Base-by-base conservation (phyloP, 1,139 yeast genomes). In the Geotrichum klebahnii region DNA sequence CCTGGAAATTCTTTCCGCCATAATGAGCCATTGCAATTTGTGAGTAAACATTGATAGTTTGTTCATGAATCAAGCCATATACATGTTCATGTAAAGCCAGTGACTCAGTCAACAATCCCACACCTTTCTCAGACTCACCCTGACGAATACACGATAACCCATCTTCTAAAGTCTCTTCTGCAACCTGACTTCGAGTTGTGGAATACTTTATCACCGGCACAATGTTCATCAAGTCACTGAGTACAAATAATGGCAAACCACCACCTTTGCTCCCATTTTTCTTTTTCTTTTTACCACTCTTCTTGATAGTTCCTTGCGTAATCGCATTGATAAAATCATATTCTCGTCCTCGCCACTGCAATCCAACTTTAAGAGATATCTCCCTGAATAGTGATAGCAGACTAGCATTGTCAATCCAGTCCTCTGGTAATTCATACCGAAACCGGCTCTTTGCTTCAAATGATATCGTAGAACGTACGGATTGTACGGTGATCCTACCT, bases 351-450 rank as follows among this genome's bases (percentile, higher is more conserved):
- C 73, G 71, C 87, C 96, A 84, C 71, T 92, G 98, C 53, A 92
- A 79, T 69, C 98, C 98, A 58, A 83, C 79, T 67, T 85, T 84
- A 49, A 74, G 62, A n/a, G 96, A 82, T 54, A 89, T 74, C 57
- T 83, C 87, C 69, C 92, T 79, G 63, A 87, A 73, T 49, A 88
- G 65, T 52, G 77, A 76, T 23, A 52, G 41, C 22, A 35, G 29
- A 37, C 51, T 47, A 26, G 53, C 33, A 5, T 31, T 22, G 8
- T 63, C 57, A 3, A 62, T 52, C 84, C 86, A 82, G 50, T 72
- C 67, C 1, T 62, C 66, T 2, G 81, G 72, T 46, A 89, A 72
- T 0, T 65, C 60, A 63, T 72, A 78, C 68, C 95, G 80, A 75
- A 79, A 90, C 41, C 74, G 33, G 5, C 19, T 16, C 32, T 12